Evolutionary conservation across 2,329 filamentous ascomycete species (phyloP).

Genomic region (Ascocoryne sarcoides): DNA sequence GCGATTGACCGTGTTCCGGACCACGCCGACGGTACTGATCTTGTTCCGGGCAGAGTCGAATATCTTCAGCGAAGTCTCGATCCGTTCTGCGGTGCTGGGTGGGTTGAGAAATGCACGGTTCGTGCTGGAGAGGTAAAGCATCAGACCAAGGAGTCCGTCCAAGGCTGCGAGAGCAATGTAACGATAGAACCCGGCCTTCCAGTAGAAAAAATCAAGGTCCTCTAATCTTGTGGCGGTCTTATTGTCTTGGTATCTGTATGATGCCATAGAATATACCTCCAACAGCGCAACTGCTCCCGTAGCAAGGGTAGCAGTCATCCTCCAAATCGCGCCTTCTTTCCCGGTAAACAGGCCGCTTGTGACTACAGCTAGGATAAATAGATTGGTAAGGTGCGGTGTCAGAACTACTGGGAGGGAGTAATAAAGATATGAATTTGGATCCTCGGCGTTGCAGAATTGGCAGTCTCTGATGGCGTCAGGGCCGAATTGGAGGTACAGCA

Average conservation of each 20-base stretch:
- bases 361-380: conserved; percentile 60
- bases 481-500: conserved; percentile 79
- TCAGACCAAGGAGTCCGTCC: conserved; percentile 52
- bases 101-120: conserved; percentile 65
- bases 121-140: conserved; percentile 71
- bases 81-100: conserved; percentile 52
- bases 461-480: conserved; percentile 65
- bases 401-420: conserved; percentile 71
- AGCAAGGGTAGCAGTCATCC: conserved; percentile 57
- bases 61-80: conserved; percentile 49
- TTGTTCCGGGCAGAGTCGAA: conserved; percentile 56
- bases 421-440: conserved; percentile 62
- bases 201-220: conserved; percentile 64
- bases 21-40: conserved; percentile 62
- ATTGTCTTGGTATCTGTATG: conserved; percentile 59
- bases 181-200: conserved; percentile 57
- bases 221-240: conserved; percentile 49
- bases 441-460: conserved; percentile 71
- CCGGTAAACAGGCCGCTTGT: conserved; percentile 64
- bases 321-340: conserved; percentile 56
- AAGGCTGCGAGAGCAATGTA: conserved; percentile 54
- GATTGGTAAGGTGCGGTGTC: conserved; percentile 71
- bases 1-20: conserved; percentile 71
- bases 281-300: conserved; percentile 47
- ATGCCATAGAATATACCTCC: conserved; percentile 58